These are phyloP conservation scores for Vigna radiata DNA, from an alignment of 306 rosid genomes.

Conservation along the genomic window DNA sequence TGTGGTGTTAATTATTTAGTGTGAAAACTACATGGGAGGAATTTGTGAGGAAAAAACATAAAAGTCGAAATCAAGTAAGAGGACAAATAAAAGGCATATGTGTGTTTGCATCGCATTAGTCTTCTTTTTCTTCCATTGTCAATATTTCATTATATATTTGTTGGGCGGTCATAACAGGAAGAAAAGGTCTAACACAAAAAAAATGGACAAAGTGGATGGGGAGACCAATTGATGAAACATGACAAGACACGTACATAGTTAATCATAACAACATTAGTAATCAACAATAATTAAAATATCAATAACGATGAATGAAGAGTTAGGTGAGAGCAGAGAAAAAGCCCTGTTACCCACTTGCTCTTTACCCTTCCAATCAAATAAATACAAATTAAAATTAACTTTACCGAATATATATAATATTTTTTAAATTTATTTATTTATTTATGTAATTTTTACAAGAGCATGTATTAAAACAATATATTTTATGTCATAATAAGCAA, in stretches of 20 bases:
- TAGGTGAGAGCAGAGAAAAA: constrained; percentile 64
- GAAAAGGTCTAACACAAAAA: constrained; percentile 34
- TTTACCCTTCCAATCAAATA: background rate
- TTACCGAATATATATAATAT: no score
- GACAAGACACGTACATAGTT: background rate
- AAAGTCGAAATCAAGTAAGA: background rate
- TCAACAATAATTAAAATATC: background rate
- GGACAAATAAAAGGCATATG: constrained; percentile 26
- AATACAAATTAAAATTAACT: no score
- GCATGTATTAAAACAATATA: background rate
- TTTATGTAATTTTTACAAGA: background rate
- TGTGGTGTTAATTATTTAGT: background rate
- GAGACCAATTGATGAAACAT: constrained; percentile 34
- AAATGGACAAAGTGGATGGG: constrained; percentile 34
- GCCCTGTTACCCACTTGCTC: constrained; percentile 47
- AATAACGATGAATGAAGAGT: constrained; percentile 50
- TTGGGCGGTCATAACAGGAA: constrained; percentile 40
- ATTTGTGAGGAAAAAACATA: background rate
- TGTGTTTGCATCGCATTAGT: background rate
- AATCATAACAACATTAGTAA: background rate
- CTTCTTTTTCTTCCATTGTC: constrained; percentile 31
- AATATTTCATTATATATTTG: constrained; percentile 19
- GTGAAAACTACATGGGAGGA: background rate
- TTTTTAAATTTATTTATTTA: no score
- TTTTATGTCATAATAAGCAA: background rate